Base-by-base conservation (phyloP, 148 eudicot genomes). In the Talinum fruticosum region DNA sequence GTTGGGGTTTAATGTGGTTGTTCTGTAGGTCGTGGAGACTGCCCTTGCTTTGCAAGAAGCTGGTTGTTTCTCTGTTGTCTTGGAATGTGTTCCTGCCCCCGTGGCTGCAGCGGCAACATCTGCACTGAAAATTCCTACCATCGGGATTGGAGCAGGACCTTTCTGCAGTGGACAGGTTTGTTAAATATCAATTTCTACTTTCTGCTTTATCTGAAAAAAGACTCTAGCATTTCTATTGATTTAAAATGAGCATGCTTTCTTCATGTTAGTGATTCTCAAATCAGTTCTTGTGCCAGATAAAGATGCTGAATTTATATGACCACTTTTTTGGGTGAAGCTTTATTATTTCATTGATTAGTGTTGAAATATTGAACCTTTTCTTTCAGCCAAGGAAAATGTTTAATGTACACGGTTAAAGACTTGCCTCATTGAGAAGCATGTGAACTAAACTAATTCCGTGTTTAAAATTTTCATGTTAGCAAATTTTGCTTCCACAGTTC, bases 111-210 rank as follows among this genome's bases (percentile, higher is more conserved):
- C 99, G 49, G 89, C 93, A 75, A 96, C 99, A 69, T 86, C 99
- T 59, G 92, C 92, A 30, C 91, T 93, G 75, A 82, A 66, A 61
- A 91, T 96, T n/a, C 97, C 97, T 54, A 96, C 99, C 67, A 96
- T 96, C 33, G 99, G 99, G 68, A 96, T 96, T 59, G 97, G 99
- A 66, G 97, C 97, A 54, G 99, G 99, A 54, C 97, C 99, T 35
- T 96, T 89, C 78, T 93, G 97, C 78, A 93, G 97, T 80, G 99
- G 99, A 51, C 99, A 96, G 90, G 97, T 94, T 79, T 36, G 82
- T 69, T 49, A 10, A 59, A 36, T 72, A 21, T 74, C 1, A 1
- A 24, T 26, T 18, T 74, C 28, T 65, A 24, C 19, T 44, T 18
- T 6, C n/a, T n/a, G n/a, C n/a, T n/a, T n/a, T n/a, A n/a, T n/a